Evolutionary conservation across 2,329 filamentous ascomycete genomes (phyloP), one percentile per base, ranked within the genome.

Genomic region (Myrmaecium sp.): DNA sequence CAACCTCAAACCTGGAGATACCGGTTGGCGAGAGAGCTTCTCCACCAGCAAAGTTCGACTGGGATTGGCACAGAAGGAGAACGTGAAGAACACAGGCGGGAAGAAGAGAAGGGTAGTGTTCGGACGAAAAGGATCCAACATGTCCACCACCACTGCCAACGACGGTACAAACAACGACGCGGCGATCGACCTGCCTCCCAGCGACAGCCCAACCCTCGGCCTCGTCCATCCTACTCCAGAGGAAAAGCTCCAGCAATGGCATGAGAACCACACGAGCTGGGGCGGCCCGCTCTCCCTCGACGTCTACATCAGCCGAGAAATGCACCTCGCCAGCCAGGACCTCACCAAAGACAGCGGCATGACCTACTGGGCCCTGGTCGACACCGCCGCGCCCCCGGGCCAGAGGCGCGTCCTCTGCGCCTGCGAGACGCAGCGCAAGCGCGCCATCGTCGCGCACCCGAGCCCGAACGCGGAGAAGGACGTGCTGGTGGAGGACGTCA

Each of bases 401-500:
- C 36, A 50, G 11, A 40, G 60, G 30, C 53, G 35, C 5, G 45
- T 70, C 13, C 45, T 70, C 2, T 57, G 57, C 25, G 62, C 63
- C n/a, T 74, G 69, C 41, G 70, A 74, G 42, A 66, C 63, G 1
- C 54, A 59, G 34, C 49, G 49, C 22, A 64, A 63, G 43, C 54
- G 47, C 27, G 60, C 58, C 2, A 36, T 63, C 1, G 46, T 60
- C 2, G 54, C 43, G n/a, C 27, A 36, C 36, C 39, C 55, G 32
- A 46, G 44, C 4, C 30, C 31, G 8, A 35, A 58, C 25, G 49
- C 63, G 9, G 5, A 14, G n/a, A 44, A 50, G 22, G 64, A 74
- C 19, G 63, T 60, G 2, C 49, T 64, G 3, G 65, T 67, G n/a
- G 69, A 82, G 29, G 69, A 80, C 23, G 67, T 64, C 2, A 55